Percentiles rank a stretch among this genome's conserved stretches.
Evolutionary conservation across 2,329 filamentous ascomycete species (phyloP).

Genomic region (Coniochaeta sp.): DNA sequence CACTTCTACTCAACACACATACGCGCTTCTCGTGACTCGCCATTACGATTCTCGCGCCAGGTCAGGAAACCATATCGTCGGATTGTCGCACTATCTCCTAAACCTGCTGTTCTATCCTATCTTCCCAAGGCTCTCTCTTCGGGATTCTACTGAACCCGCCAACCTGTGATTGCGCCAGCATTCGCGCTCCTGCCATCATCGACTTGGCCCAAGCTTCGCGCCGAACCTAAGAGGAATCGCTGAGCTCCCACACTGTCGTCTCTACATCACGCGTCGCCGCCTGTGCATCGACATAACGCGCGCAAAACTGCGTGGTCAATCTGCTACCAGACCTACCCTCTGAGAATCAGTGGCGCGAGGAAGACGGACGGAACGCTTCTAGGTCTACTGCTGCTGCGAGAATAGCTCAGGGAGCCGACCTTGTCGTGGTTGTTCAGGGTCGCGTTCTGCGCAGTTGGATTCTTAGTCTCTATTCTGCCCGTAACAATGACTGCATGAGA

Average conservation of each 20-base stretch:
- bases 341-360: not conserved
- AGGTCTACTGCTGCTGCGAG: not conserved
- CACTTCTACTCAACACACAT: not conserved
- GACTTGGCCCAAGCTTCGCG: constrained; percentile 2
- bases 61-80: not conserved
- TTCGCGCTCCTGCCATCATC: constrained; percentile 4
- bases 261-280: constrained; percentile 1
- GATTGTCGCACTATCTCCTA: not conserved
- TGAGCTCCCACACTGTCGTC: not conserved
- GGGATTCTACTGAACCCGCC: not conserved
- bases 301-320: constrained; percentile 2
- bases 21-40: not conserved
- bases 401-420: not conserved
- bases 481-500: constrained; percentile 3
- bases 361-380: not conserved
- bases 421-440: not conserved
- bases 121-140: not conserved
- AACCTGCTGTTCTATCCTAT: not conserved
- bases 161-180: not conserved
- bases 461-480: constrained; percentile 1
- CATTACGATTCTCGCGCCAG: not conserved
- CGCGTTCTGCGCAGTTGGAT: not conserved
- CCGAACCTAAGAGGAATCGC: not conserved
- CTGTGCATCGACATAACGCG: not conserved
- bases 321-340: not conserved